These are phyloP conservation scores for Linum tenue DNA, from an alignment of 345 rosid genomes.

Conservation along the genomic window DNA sequence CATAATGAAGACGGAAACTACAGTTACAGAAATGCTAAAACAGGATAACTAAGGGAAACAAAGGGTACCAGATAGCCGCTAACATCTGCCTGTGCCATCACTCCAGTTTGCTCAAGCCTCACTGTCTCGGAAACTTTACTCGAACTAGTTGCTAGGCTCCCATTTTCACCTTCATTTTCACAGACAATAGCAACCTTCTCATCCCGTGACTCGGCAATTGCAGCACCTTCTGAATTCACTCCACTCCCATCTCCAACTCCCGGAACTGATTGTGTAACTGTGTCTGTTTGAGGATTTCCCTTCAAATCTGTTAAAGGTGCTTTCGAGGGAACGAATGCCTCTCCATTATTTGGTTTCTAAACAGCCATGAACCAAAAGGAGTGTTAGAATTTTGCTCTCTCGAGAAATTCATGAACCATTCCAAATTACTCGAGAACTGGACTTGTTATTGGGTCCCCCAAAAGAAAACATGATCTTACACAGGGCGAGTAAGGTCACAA, in stretches of 20 bases:
- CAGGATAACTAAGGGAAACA: background rate
- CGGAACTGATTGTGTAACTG: slow-evolving; percentile 24
- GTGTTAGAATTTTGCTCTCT: background rate
- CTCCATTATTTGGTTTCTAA: slow-evolving; percentile 48
- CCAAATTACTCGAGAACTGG: too few species aligned
- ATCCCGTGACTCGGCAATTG: slow-evolving; percentile 20
- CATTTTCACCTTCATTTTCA: slow-evolving; percentile 15
- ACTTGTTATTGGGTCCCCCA: background rate
- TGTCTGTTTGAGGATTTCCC: slow-evolving; percentile 20
- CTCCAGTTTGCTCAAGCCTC: slow-evolving; percentile 53
- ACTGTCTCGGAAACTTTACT: slow-evolving; percentile 35
- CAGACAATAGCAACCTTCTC: slow-evolving; percentile 17
- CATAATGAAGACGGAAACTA: background rate
- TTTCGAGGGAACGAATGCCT: slow-evolving; percentile 36
- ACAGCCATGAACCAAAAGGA: slow-evolving; percentile 11
- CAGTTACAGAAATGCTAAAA: background rate
- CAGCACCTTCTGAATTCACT: slow-evolving; percentile 20
- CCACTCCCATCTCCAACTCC: slow-evolving; percentile 20
- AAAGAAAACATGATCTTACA: background rate
- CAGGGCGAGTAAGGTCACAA: background rate
- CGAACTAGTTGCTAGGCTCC: slow-evolving; percentile 1
- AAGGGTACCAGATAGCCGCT: slow-evolving; percentile 60
- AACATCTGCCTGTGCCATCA: slow-evolving; percentile 53
- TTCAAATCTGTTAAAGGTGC: slow-evolving; percentile 25
- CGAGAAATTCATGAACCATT: background rate